Evolutionary conservation across 257 asterid species (phyloP).

Genomic region (Voacanga thouarsii): DNA sequence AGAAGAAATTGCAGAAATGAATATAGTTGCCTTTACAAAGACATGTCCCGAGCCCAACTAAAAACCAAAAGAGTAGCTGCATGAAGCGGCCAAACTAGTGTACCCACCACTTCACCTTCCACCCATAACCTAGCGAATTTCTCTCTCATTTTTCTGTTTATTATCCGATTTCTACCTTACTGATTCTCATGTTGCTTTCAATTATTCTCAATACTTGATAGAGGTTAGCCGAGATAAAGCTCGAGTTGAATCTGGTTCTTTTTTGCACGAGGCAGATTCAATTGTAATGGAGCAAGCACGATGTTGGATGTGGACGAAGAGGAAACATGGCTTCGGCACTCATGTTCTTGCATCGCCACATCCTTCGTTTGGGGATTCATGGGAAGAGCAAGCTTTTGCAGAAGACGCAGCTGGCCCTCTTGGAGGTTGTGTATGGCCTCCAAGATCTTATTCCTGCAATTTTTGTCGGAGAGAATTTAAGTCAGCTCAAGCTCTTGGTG

Average conservation of each 20-base stretch:
- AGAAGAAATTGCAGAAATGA: conserved; percentile 8
- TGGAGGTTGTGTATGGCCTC: conserved; percentile 94
- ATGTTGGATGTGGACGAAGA: conserved; percentile 64
- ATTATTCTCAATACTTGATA: conserved; percentile 22
- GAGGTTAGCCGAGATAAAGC: conserved; percentile 11
- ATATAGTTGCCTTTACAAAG: conserved; percentile 11
- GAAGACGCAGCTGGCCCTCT: conserved; percentile 77
- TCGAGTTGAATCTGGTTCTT: conserved; percentile 6
- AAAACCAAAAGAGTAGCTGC: conserved; percentile 56
- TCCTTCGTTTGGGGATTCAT: conserved; percentile 50
- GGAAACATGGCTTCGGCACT: conserved; percentile 38
- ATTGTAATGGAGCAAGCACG: conserved; percentile 62
- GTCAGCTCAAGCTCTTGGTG: conserved; percentile 97
- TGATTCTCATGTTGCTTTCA: conserved; percentile 30
- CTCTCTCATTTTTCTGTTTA: conserved; percentile 29
- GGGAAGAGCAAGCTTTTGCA: conserved; percentile 98
- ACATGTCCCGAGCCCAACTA: conserved; percentile 25
- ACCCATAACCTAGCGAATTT: conserved; percentile 32
- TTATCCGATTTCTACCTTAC: conserved; percentile 27
- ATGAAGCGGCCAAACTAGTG: conserved; percentile 53
- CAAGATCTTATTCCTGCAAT: conserved; percentile 87
- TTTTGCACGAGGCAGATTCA: neutral
- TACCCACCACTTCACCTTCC: conserved; percentile 62
- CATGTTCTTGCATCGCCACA: conserved; percentile 18
- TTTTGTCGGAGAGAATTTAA: conserved; percentile 82